A percentile compares a stretch with the other conserved stretches of the same genome.
phyloP scores from a whole-genome alignment of 2,329 filamentous ascomycete genomes.

The Colletotrichum salicis region DNA sequence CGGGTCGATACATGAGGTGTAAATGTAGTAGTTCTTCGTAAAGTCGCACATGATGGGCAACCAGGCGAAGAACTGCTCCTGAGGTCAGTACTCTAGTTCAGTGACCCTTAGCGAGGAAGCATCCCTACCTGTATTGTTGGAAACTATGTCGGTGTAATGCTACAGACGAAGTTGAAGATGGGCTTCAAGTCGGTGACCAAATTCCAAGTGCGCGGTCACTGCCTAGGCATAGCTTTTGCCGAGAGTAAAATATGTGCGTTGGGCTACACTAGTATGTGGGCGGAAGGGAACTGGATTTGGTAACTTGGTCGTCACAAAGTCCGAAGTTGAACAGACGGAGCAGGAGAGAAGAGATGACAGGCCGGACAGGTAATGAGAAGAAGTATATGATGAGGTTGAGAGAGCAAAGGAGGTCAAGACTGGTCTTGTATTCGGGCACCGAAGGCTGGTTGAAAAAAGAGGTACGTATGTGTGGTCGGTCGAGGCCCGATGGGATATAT shows the following conservation, averaged over 20 bases:
- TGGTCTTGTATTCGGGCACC: slow-evolving; percentile 15
- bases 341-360: slow-evolving; percentile 29
- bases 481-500: slow-evolving; percentile 33
- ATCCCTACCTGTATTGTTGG: not conserved
- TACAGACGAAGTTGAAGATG: not conserved
- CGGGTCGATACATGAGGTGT: slow-evolving; percentile 75
- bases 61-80: not conserved
- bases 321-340: slow-evolving; percentile 27
- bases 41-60: slow-evolving; percentile 67
- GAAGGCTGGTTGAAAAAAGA: not conserved
- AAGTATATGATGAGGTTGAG: not conserved
- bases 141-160: not conserved
- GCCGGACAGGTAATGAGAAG: not conserved
- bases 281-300: not conserved
- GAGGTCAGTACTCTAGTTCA: not conserved
- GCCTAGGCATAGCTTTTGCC: not conserved
- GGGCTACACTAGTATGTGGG: not conserved
- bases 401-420: slow-evolving; percentile 11
- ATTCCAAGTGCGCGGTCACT: not conserved
- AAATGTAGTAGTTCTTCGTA: slow-evolving; percentile 82
- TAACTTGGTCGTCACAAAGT: not conserved
- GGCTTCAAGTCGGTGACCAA: not conserved
- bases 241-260: not conserved
- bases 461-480: slow-evolving; percentile 7
- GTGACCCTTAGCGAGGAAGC: not conserved